Conservation (phyloP, 1,284 basidiomycete species). For the Puccinia triticina region DNA sequence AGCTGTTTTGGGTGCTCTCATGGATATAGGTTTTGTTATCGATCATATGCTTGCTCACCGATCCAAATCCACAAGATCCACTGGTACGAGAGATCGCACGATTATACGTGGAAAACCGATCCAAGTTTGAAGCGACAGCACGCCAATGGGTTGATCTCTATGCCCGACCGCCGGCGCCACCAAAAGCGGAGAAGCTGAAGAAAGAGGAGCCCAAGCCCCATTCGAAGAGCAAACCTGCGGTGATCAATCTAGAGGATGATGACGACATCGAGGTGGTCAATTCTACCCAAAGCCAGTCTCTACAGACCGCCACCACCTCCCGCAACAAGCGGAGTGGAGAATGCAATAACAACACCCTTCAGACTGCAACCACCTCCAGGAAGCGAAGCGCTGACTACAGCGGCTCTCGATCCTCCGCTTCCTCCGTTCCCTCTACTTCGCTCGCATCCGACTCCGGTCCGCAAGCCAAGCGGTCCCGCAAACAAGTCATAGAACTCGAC, state of each 20-base stretch:
- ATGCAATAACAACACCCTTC: background rate
- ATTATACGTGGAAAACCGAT: constrained; percentile 1
- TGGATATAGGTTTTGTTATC: constrained; percentile 35
- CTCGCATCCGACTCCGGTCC: background rate
- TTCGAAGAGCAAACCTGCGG: background rate
- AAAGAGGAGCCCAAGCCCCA: background rate
- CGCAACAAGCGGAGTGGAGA: background rate
- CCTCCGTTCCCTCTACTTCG: background rate
- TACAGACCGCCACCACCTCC: background rate
- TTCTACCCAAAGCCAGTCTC: background rate
- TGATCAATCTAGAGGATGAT: background rate
- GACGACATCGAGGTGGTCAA: background rate
- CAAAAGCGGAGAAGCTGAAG: background rate
- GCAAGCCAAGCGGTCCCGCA: background rate
- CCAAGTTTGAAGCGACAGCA: constrained; percentile 27
- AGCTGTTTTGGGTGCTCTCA: background rate
- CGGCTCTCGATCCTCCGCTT: background rate
- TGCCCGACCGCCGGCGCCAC: constrained; percentile 14
- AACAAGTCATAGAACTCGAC: constrained; percentile 15
- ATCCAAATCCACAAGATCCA: constrained; percentile 35
- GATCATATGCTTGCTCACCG: constrained; percentile 31
- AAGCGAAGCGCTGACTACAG: constrained; percentile 5
- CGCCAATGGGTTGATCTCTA: constrained; percentile 15
- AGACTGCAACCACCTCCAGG: background rate
- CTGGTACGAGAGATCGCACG: constrained; percentile 23